Evolutionary conservation across 75 land plant species (phyloP), one percentile per base, ranked within the genome.

Genomic region (Picea sitchensis): DNA sequence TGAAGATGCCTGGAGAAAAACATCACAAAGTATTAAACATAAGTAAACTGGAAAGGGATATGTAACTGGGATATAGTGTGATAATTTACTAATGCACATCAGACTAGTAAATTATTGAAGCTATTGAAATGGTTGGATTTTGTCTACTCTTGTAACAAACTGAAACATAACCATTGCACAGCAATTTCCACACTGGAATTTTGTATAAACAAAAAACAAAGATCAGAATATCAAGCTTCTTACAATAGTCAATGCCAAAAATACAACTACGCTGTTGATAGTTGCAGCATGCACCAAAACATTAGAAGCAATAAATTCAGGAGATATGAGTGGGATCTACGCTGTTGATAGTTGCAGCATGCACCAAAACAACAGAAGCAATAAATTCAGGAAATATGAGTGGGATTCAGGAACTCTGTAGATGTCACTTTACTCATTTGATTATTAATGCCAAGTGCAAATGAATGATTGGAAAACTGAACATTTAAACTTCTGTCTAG

Each of bases 1-100:
- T 44, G 74, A 44, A 71, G n/a, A 36, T 71, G 54, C 20, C 74
- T 71, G 74, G 74, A 71, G 21, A n/a, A 51, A 47, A 32, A 71
- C 17, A 44, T n/a, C 44, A 3, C n/a, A 44, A 20, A 38, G n/a
- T 41, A n/a, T 36, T 38, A 71, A 38, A 41, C 74, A 71, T 20
- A 23, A 44, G 54, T 71, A 41, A 71, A 60, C 4, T 60, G 7
- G n/a, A 41, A 5, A 41, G 14, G n/a, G 51, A 38, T 38, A 71
- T 11, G 4, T 56, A 71, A 44, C 54, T 8, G n/a, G 15, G 23
- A n/a, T 23, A 67, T 15, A n/a, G 21, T 71, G 14, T 71, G 9
- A 51, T 9, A 51, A 51, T 51, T 44, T 14, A 44, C n/a, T 71
- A 18, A 38, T 44, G 51, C 51, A 7, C 74, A 44, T 71, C 74